These are phyloP conservation scores for Huntiella savannae DNA, from an alignment of 2,329 filamentous ascomycete species.

Conservation along the genomic window DNA sequence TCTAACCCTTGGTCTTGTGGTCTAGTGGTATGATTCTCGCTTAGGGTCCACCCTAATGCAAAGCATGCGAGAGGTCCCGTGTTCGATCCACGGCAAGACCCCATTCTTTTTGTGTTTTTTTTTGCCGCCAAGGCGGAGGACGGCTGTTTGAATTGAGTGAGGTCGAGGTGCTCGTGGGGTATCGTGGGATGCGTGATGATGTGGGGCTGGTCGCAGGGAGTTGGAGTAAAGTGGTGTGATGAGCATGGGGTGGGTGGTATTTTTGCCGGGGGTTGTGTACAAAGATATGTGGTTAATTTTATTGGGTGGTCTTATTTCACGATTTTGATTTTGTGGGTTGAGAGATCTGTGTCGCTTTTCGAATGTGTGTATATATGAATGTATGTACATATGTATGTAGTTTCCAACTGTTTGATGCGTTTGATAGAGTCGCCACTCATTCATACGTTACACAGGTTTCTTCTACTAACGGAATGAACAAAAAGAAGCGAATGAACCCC, in stretches of 20 bases:
- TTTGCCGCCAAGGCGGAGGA: not conserved
- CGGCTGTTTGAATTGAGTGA: not conserved
- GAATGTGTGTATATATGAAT: too few species aligned
- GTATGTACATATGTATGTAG: too few species aligned
- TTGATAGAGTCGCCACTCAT: too few species aligned
- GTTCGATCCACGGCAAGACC: slow-evolving; percentile 14
- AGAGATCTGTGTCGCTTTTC: too few species aligned
- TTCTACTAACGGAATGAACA: too few species aligned
- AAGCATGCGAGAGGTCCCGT: slow-evolving; percentile 14
- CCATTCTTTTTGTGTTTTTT: not conserved
- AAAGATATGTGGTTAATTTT: too few species aligned
- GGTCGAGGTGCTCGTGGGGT: not conserved
- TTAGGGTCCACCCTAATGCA: slow-evolving; percentile 32
- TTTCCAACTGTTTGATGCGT: too few species aligned
- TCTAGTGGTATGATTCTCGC: slow-evolving; percentile 55
- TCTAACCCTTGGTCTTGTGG: slow-evolving; percentile 25
- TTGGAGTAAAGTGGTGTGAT: not conserved
- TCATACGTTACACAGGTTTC: too few species aligned
- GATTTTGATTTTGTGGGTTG: too few species aligned
- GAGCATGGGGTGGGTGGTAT: not conserved
- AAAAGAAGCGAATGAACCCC: too few species aligned
- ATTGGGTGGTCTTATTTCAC: too few species aligned
- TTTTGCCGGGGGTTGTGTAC: not conserved
- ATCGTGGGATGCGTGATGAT: not conserved
- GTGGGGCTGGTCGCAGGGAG: not conserved